Conservation (phyloP, 2,329 filamentous ascomycete genomes). For the Xylaria sp. region DNA sequence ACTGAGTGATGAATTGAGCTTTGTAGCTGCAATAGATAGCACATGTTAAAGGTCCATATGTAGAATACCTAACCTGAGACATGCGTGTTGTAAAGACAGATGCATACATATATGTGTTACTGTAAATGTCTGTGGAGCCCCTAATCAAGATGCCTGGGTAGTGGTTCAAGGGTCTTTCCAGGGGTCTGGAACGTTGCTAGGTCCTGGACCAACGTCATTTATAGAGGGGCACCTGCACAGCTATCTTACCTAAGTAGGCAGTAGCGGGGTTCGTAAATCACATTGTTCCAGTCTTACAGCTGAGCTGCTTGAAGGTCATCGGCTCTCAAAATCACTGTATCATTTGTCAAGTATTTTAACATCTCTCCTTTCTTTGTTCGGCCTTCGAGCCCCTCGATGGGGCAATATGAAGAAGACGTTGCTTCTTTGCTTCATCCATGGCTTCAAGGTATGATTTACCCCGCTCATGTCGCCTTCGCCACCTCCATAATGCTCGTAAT, state of each 20-base stretch:
- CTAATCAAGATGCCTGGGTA: neutral
- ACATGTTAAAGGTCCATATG: too few species aligned
- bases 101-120: neutral
- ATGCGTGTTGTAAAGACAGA: too few species aligned
- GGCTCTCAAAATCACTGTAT: neutral
- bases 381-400: constrained; percentile 45
- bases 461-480: constrained; percentile 13
- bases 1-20: constrained; percentile 54
- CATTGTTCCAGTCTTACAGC: constrained; percentile 17
- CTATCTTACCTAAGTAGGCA: neutral
- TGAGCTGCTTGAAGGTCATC: neutral
- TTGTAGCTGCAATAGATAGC: neutral
- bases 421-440: constrained; percentile 85
- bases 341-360: neutral
- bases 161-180: constrained; percentile 17
- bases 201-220: constrained; percentile 35
- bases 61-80: too few species aligned
- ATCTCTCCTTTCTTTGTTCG: constrained; percentile 15
- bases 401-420: constrained; percentile 79
- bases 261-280: constrained; percentile 18
- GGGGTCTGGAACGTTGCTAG: neutral
- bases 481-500: neutral
- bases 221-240: constrained; percentile 30
- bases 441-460: constrained; percentile 71
- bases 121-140: neutral